These are phyloP conservation scores for Mortierella sp. DNA, from an alignment of 371 early-diverging fungal genomes.

Conservation along the genomic window DNA sequence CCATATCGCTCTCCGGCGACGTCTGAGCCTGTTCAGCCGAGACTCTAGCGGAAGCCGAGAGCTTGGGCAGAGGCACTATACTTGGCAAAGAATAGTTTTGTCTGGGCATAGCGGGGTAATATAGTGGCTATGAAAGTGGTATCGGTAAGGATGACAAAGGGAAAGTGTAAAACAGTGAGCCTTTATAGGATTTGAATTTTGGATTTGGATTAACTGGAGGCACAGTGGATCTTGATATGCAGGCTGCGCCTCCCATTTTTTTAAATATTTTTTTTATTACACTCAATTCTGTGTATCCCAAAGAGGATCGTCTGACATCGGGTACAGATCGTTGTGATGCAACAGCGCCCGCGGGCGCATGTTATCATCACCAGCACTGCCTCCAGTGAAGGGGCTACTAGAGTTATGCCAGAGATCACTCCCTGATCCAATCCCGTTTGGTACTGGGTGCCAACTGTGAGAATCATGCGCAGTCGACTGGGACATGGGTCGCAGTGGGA, in stretches of 20 bases:
- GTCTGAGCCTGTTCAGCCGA: neutral
- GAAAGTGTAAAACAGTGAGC: neutral
- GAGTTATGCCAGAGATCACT: slow-evolving; percentile 4
- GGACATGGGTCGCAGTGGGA: neutral
- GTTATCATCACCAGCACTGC: neutral
- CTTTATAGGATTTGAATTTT: neutral
- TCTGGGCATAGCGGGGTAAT: slow-evolving; percentile 23
- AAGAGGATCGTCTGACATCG: neutral
- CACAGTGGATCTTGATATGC: neutral
- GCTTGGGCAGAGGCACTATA: slow-evolving; percentile 25
- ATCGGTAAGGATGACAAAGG: neutral
- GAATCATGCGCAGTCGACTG: slow-evolving; percentile 1
- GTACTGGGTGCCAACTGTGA: slow-evolving; percentile 10
- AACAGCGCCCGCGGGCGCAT: neutral
- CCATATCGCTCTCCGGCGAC: neutral
- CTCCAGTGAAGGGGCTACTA: neutral
- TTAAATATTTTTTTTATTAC: neutral
- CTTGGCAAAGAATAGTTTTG: slow-evolving; percentile 43
- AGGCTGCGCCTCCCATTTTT: neutral
- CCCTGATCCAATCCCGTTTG: neutral
- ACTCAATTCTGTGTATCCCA: neutral
- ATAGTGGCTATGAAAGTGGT: neutral
- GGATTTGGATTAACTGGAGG: neutral
- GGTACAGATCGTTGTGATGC: neutral
- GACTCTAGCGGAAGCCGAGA: slow-evolving; percentile 1